Evolutionary conservation across 2,329 filamentous ascomycete genomes (phyloP), one percentile per base, ranked within the genome.

Genomic region (Monilinia aucupariae): DNA sequence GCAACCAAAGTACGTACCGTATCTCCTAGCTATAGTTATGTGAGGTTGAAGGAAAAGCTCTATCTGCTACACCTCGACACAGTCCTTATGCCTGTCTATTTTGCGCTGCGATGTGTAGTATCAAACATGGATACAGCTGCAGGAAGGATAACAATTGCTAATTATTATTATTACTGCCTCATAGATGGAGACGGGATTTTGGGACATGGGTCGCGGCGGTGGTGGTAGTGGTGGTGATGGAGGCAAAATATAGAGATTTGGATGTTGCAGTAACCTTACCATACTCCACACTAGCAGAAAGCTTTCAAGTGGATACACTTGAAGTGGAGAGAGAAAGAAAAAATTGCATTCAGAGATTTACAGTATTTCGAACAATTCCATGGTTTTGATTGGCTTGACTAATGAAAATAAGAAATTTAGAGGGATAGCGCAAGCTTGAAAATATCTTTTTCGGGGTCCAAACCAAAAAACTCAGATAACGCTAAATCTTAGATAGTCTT

Each of bases 131-230:
- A 56, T 10, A 47, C 32, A 37, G 10, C 34, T 2, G 7, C 10
- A 15, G 41, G 17, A 5, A 9, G 27, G 6, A 51, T 34, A 25
- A 47, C 43, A 45, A 10, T 1, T 37, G 59, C 62, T 56, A 7
- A 61, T 27, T 15, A 13, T 15, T 39, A 15, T 39, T 15, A 15
- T 39, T 8, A 3, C 15, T 30, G n/a, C 51, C 47, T 22, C 51
- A 27, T 74, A 90, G 82, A 85, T 91, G 81, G 88, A 91, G 75
- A 85, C 83, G 66, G 84, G 82, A 1, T 91, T 91, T 72, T 91
- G 88, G 88, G 82, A 88, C 62, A 90, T 90, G 85, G 84, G 82
- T 1, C 69, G 41, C 49, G 60, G 56, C 34, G 61, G 59, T 52
- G 51, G 43, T n/a, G n/a, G n/a, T n/a, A n/a, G n/a, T n/a, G n/a